Evolutionary conservation across 139 green algal genomes (phyloP).

Genomic region (Dunaliella primolecta): DNA sequence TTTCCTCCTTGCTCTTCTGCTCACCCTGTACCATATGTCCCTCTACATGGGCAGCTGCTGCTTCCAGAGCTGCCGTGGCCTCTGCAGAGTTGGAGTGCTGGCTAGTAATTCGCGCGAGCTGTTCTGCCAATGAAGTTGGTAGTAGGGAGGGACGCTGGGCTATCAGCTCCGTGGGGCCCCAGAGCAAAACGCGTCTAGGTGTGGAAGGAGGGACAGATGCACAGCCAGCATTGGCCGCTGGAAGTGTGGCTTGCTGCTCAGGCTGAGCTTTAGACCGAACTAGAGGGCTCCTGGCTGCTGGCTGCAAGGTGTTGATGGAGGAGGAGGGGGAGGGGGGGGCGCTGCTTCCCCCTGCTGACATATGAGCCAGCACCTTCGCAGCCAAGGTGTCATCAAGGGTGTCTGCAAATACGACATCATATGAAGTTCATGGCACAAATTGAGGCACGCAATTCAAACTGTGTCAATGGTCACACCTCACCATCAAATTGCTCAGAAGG

Average conservation of each 20-base stretch:
- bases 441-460: neutral
- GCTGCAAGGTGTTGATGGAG: neutral
- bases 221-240: neutral
- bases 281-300: neutral
- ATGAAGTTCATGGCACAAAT: neutral
- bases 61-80: neutral
- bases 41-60: neutral
- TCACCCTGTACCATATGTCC: neutral
- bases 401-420: neutral
- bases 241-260: neutral
- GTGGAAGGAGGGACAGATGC: neutral
- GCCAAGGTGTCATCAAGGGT: neutral
- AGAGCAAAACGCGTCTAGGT: neutral
- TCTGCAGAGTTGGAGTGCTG: neutral
- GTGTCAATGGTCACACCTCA: neutral
- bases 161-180: neutral
- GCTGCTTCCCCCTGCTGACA: neutral
- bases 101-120: neutral
- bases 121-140: neutral
- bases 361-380: neutral
- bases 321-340: neutral
- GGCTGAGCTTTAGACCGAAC: neutral
- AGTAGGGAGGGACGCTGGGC: neutral
- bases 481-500: neutral
- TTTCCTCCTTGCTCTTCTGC: neutral